phyloP scores from a whole-genome alignment of 2,329 filamentous ascomycete genomes.

The Canariomyces notabilis region DNA sequence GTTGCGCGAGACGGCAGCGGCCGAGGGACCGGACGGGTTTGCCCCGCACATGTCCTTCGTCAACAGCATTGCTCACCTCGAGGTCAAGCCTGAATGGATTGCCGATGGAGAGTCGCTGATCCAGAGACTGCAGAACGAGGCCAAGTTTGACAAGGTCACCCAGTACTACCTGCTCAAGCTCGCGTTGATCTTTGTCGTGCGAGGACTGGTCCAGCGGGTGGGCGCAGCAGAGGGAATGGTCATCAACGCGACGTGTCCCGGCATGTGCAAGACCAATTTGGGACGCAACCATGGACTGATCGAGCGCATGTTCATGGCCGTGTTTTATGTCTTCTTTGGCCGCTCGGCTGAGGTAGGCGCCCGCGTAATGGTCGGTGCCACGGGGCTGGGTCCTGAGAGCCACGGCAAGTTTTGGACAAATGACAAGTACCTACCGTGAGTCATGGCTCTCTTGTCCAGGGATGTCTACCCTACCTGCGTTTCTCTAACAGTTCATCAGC shows the following conservation, averaged over 20 bases:
- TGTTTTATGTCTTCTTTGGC: not conserved
- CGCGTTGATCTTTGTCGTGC: conserved; percentile 4
- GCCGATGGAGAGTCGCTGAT: conserved; percentile 2
- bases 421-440: conserved; percentile 10
- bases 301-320: not conserved
- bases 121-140: conserved; percentile 4
- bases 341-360: not conserved
- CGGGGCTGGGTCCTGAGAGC: conserved; percentile 8
- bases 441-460: no score
- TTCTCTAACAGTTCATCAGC: not conserved
- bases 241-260: conserved; percentile 10
- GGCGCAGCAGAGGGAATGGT: conserved; percentile 1
- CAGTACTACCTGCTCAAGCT: conserved; percentile 14
- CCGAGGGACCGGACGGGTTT: not conserved
- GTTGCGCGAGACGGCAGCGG: conserved; percentile 22
- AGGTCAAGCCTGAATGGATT: not conserved
- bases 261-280: conserved; percentile 11
- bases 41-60: conserved; percentile 29
- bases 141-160: not conserved
- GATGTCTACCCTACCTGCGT: not conserved
- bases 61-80: conserved; percentile 5
- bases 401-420: conserved; percentile 14
- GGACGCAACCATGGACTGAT: not conserved
- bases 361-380: conserved; percentile 13
- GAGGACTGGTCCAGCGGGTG: not conserved